phyloP scores from a whole-genome alignment of 1,284 basidiomycete genomes.

The Fomitopsis palustris region DNA sequence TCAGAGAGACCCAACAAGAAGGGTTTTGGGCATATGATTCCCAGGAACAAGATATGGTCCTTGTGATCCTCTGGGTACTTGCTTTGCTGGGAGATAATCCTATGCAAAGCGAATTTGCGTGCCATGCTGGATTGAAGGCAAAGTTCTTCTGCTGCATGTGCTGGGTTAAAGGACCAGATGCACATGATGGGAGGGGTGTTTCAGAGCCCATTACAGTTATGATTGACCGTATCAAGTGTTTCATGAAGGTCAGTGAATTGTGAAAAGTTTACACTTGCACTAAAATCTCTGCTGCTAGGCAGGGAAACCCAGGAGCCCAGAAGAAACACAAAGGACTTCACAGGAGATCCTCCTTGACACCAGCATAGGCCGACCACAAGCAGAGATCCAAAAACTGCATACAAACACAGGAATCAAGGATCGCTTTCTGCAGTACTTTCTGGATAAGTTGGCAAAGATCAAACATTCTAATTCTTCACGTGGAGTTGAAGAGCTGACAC shows the following conservation, averaged over 20 bases:
- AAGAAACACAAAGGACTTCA: too few relatives aligned
- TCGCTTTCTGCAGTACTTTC: constrained; percentile 4
- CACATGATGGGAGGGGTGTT: not conserved
- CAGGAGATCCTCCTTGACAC: too few relatives aligned
- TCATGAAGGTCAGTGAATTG: constrained; percentile 1
- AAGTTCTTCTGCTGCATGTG: constrained; percentile 39
- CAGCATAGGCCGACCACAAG: too few relatives aligned
- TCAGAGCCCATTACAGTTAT: not conserved
- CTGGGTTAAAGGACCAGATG: constrained; percentile 22
- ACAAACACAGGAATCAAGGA: constrained; percentile 11
- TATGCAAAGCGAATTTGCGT: constrained; percentile 43
- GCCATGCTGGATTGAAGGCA: constrained; percentile 36
- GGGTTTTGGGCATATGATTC: constrained; percentile 37
- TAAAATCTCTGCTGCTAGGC: too few relatives aligned
- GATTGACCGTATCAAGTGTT: not conserved
- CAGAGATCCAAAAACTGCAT: not conserved
- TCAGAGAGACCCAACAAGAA: constrained; percentile 11
- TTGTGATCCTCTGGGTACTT: constrained; percentile 30
- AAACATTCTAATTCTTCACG: not conserved
- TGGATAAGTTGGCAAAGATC: not conserved
- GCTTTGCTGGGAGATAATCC: constrained; percentile 41
- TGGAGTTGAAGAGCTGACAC: too few relatives aligned
- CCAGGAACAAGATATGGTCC: constrained; percentile 22
- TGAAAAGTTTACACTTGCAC: not conserved
- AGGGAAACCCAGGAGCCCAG: too few relatives aligned